These are phyloP conservation scores for Exserohilum turcica DNA, from an alignment of 2,329 filamentous ascomycete genomes.

Conservation along the genomic window DNA sequence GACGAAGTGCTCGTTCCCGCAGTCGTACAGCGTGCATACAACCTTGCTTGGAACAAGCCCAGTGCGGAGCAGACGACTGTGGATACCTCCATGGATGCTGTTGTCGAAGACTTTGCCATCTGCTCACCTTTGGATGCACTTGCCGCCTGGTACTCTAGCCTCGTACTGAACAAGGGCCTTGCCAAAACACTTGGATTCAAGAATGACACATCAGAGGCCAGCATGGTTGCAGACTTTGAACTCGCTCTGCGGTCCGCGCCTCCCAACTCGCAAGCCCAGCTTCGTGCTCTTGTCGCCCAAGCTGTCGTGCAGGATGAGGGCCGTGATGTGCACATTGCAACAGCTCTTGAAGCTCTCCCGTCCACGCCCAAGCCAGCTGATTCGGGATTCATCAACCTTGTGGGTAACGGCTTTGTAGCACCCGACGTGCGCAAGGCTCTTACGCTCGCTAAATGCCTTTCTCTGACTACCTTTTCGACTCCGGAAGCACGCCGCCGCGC, in stretches of 20 bases:
- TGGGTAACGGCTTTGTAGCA: conserved; percentile 62
- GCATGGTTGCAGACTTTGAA: conserved; percentile 62
- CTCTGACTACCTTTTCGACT: conserved; percentile 52
- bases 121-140: conserved; percentile 87
- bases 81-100: conserved; percentile 77
- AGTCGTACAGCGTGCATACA: conserved; percentile 84
- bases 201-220: conserved; percentile 50
- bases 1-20: conserved; percentile 79
- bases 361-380: conserved; percentile 45
- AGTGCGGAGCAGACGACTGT: conserved; percentile 69
- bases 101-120: conserved; percentile 84
- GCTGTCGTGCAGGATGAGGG: conserved; percentile 62
- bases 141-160: conserved; percentile 87
- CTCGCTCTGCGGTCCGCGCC: conserved; percentile 77
- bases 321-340: conserved; percentile 57
- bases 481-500: conserved; percentile 46
- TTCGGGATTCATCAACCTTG: conserved; percentile 49
- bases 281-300: conserved; percentile 63
- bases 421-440: conserved; percentile 63
- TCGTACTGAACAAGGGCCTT: conserved; percentile 72
- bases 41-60: conserved; percentile 83
- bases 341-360: conserved; percentile 60
- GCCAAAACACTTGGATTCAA: conserved; percentile 65
- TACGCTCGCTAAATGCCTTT: conserved; percentile 64
- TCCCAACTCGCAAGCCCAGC: conserved; percentile 72